Percentiles rank a stretch among this genome's conserved stretches.
phyloP scores from a whole-genome alignment of 2,329 filamentous ascomycete species.

The Pseudocercospora pini-densiflorae region DNA sequence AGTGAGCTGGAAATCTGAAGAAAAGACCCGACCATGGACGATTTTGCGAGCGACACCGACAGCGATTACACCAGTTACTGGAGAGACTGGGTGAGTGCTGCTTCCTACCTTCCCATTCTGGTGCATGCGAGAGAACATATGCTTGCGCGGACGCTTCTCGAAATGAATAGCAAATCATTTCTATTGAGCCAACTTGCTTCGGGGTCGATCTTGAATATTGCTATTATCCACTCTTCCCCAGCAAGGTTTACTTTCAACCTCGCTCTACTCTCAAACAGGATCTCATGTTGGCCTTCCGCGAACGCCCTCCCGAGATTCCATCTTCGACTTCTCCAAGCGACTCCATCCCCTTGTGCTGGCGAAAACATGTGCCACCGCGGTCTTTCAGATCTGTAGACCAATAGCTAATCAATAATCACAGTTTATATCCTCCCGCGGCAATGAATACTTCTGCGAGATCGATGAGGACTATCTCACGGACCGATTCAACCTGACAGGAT shows the following conservation, averaged over 20 bases:
- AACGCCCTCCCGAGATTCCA: too few species aligned
- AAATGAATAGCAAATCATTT: too few species aligned
- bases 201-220: too few species aligned
- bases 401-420: slow-evolving; percentile 47
- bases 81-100: slow-evolving; percentile 84
- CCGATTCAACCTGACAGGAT: slow-evolving; percentile 94
- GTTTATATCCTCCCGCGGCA: slow-evolving; percentile 97
- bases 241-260: too few species aligned
- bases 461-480: slow-evolving; percentile 99
- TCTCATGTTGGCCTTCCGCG: too few species aligned
- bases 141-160: background rate
- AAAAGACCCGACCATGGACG: slow-evolving; percentile 69
- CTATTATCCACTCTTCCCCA: too few species aligned
- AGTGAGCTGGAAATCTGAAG: background rate
- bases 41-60: slow-evolving; percentile 96
- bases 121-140: background rate
- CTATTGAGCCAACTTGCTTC: too few species aligned
- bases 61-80: slow-evolving; percentile 99
- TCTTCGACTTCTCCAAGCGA: background rate
- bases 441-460: slow-evolving; percentile 99
- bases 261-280: too few species aligned
- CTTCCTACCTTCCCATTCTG: background rate
- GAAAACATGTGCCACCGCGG: background rate
- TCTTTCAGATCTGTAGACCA: background rate
- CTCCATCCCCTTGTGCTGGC: background rate